phyloP scores from a whole-genome alignment of 352 stramenopile genomes.

The Phytophthora sojae region DNA sequence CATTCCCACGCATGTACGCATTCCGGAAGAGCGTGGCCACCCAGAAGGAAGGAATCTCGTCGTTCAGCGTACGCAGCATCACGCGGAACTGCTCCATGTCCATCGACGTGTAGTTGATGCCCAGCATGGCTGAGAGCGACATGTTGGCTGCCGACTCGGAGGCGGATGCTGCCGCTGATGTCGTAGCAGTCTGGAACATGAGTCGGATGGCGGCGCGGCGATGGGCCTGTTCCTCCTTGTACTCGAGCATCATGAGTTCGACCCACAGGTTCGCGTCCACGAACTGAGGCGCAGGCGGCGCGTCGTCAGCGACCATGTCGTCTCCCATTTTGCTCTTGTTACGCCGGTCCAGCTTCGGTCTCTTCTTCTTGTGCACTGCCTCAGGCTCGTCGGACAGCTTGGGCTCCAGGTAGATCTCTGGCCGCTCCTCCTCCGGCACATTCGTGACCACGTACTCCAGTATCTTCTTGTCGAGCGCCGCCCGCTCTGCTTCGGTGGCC shows the following conservation, averaged over 20 bases:
- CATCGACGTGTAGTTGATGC: constrained; percentile 61
- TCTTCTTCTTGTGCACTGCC: constrained; percentile 10
- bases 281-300: constrained; percentile 42
- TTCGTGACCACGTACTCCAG: constrained; percentile 71
- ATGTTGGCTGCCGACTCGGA: constrained; percentile 27
- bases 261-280: constrained; percentile 84
- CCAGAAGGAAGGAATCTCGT: constrained; percentile 73
- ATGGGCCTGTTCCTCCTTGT: constrained; percentile 93
- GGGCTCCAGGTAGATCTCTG: constrained; percentile 50
- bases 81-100: constrained; percentile 93
- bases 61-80: constrained; percentile 87
- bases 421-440: constrained; percentile 64
- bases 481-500: constrained; percentile 67
- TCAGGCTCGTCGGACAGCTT: constrained; percentile 11
- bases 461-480: constrained; percentile 69
- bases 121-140: constrained; percentile 31
- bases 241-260: constrained; percentile 90
- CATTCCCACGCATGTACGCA: constrained; percentile 70
- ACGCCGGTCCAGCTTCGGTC: constrained; percentile 19
- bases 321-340: constrained; percentile 22
- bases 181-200: constrained; percentile 93
- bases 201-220: constrained; percentile 88
- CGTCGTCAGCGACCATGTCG: constrained; percentile 5
- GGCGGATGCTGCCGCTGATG: constrained; percentile 30
- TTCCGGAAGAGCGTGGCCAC: constrained; percentile 72